Base-by-base conservation (phyloP, 345 rosid genomes). In the Hypericum perforatum region DNA sequence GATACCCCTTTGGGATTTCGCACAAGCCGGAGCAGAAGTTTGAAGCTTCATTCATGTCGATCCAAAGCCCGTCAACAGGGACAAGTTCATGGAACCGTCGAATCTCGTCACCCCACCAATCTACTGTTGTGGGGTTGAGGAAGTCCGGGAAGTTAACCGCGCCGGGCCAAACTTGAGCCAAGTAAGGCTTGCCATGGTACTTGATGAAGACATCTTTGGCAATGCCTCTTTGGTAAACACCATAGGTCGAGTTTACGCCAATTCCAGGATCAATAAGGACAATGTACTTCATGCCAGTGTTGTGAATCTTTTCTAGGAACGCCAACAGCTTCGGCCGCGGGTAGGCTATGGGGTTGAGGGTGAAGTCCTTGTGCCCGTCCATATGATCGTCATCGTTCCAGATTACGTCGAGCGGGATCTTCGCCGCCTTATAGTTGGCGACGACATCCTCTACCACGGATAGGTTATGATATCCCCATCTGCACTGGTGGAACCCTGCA, bases 101-200 rank as follows among this genome's bases (percentile, higher is more conserved):
- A 64, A 92, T 63, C 47, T 92, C 99, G 55, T 85, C 87, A 0
- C 82, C 94, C 99, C 99, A 86, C 95, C 99, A 92, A 8, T 66
- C 59, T 16, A 92, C 89, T 0, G 97, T 85, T 56, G 76, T 92
- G 0, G 95, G 99, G 71, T 89, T 92, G 57, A 92, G 97, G 69
- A 85, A 89, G 68, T 92, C 99, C 16, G 99, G 99, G 57, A 92
- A 92, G 62, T 92, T 57, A 41, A 89, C 95, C 8, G 97, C 79
- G 39, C 99, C 99, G 0, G 97, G 99, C 99, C 97, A 92, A 11
- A 89, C 99, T 74, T 92, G 99, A 58, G 95, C 99, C 12, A 92
- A 49, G 72, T 59, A 92, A 6, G 91, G 91, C 63, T 89, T 78
- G 9, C 94, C 97, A 5, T 74, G 75, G 37, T 92, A 82, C 75